Percentiles rank a stretch among this genome's conserved stretches.
These are phyloP conservation scores for Ophiostoma sp. DNA, from an alignment of 2,329 filamentous ascomycete species.

Conservation along the genomic window DNA sequence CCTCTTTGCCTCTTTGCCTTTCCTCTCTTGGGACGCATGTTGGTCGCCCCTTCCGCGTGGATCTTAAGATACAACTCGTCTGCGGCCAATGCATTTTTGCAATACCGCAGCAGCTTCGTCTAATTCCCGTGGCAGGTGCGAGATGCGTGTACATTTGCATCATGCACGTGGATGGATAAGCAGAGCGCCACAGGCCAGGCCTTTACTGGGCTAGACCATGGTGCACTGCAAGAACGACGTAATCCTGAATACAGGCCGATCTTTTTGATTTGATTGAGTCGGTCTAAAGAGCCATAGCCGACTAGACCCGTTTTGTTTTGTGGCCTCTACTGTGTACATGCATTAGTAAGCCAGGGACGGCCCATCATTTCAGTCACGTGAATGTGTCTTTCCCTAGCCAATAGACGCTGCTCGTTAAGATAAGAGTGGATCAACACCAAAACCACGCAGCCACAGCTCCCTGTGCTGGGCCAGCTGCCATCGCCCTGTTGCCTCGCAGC, in stretches of 20 bases:
- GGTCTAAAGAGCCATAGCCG: background rate
- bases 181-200: background rate
- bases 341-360: background rate
- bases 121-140: constrained; percentile 1
- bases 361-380: constrained; percentile 8
- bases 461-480: constrained; percentile 5
- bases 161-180: background rate
- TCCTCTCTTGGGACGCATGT: background rate
- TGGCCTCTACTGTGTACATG: too few relatives aligned
- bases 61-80: background rate
- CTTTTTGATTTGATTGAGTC: constrained; percentile 4
- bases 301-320: constrained; percentile 1
- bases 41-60: background rate
- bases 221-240: constrained; percentile 1
- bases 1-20: background rate
- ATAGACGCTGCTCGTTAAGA: background rate
- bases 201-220: background rate
- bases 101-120: background rate
- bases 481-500: constrained; percentile 15
- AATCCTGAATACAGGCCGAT: constrained; percentile 1
- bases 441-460: constrained; percentile 23
- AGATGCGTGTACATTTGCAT: constrained; percentile 2
- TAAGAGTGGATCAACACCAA: constrained; percentile 13
- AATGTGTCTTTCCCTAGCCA: background rate
- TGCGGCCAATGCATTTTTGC: background rate